Conservation (phyloP, 768 basidiomycete genomes). For the Lepiota venenata region DNA sequence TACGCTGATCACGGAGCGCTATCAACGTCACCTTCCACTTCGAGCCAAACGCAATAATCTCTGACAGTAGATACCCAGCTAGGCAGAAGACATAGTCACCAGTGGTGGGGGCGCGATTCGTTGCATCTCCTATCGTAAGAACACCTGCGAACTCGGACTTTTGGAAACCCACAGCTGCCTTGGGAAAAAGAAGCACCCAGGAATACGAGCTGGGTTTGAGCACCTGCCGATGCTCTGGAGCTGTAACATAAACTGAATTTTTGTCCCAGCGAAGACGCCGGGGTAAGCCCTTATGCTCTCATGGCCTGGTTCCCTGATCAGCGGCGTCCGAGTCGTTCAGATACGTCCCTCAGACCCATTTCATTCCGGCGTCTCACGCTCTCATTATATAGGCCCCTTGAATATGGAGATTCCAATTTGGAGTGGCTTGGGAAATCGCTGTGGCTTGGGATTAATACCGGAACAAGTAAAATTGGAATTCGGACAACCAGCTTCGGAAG, state of each 20-base stretch:
- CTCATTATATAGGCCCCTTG: not conserved
- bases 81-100: not conserved
- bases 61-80: not conserved
- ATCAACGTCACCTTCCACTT: not conserved
- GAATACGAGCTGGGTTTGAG: not conserved
- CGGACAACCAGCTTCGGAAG: not conserved
- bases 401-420: not conserved
- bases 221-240: not conserved
- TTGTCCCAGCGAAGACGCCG: not conserved
- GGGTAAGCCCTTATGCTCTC: not conserved
- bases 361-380: not conserved
- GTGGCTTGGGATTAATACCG: not conserved
- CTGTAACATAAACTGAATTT: not conserved
- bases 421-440: not conserved
- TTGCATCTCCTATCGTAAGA: not conserved
- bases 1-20: constrained; percentile 5
- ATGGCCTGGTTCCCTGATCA: not conserved
- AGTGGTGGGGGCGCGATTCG: not conserved
- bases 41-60: not conserved
- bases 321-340: not conserved
- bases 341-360: constrained; percentile 3
- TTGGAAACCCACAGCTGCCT: not conserved
- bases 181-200: constrained; percentile 13
- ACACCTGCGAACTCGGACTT: not conserved
- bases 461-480: constrained; percentile 5